Evolutionary conservation across 768 basidiomycete species (phyloP).

Genomic region (Tulasnella sp.): DNA sequence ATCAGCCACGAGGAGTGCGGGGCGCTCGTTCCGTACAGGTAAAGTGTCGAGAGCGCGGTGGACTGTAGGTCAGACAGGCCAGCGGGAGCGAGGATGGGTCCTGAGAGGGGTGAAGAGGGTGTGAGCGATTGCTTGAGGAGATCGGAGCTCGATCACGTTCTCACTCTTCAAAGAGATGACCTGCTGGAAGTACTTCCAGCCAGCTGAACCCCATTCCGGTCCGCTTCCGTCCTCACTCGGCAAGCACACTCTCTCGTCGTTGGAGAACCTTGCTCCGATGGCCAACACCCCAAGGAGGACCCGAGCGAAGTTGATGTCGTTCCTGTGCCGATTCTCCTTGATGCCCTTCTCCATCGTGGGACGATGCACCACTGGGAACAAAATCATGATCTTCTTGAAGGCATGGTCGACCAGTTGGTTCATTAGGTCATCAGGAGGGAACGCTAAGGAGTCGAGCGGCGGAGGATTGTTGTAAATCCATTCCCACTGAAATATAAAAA

Average conservation of each 20-base stretch:
- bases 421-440: slow-evolving; percentile 55
- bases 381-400: slow-evolving; percentile 46
- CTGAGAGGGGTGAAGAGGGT: background rate
- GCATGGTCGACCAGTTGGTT: slow-evolving; percentile 46
- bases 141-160: slow-evolving; percentile 30
- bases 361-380: slow-evolving; percentile 59
- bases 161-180: slow-evolving; percentile 46
- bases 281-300: slow-evolving; percentile 64
- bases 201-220: slow-evolving; percentile 37
- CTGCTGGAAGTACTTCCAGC: slow-evolving; percentile 54
- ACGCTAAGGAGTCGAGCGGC: slow-evolving; percentile 24
- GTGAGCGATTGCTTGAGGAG: background rate
- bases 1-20: slow-evolving; percentile 38
- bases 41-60: slow-evolving; percentile 32
- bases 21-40: slow-evolving; percentile 36
- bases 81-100: slow-evolving; percentile 30
- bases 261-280: slow-evolving; percentile 43
- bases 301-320: slow-evolving; percentile 41
- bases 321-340: slow-evolving; percentile 37
- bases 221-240: slow-evolving; percentile 25
- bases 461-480: slow-evolving; percentile 20
- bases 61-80: slow-evolving; percentile 61
- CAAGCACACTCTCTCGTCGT: slow-evolving; percentile 46
- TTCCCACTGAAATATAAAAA: slow-evolving; percentile 27
- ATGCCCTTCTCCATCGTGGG: slow-evolving; percentile 50